Evolutionary conservation across 192 early-diverging fungal genomes (phyloP).

Genomic region (Coemansia sp.): DNA sequence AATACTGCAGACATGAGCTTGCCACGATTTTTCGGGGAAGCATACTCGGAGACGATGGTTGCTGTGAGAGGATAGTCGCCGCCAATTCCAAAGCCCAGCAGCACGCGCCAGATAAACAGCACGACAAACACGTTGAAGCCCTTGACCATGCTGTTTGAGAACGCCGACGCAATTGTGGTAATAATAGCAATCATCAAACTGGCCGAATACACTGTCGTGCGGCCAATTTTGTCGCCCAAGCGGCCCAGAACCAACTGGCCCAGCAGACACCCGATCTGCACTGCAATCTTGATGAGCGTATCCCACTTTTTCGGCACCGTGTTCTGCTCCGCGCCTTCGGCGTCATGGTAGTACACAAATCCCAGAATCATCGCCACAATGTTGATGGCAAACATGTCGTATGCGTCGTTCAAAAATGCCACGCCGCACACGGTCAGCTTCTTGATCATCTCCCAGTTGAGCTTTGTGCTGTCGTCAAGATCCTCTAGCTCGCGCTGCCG

Average conservation of each 20-base stretch:
- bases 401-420: conserved; percentile 91
- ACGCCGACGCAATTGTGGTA: conserved; percentile 76
- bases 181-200: conserved; percentile 90
- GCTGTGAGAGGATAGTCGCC: conserved; percentile 95
- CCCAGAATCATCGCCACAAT: conserved; percentile 85
- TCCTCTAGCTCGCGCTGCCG: conserved; percentile 48
- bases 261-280: conserved; percentile 85
- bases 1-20: conserved; percentile 89
- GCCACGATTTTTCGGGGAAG: conserved; percentile 75
- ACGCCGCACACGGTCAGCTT: conserved; percentile 72
- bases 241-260: conserved; percentile 90
- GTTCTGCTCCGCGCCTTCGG: conserved; percentile 40
- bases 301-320: conserved; percentile 71
- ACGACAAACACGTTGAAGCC: conserved; percentile 69
- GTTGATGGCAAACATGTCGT: conserved; percentile 93
- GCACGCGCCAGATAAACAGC: conserved; percentile 84
- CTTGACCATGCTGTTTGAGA: conserved; percentile 67
- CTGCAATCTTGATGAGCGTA: conserved; percentile 83
- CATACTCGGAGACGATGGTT: conserved; percentile 91
- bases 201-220: conserved; percentile 86
- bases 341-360: conserved; percentile 61
- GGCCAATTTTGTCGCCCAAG: conserved; percentile 85
- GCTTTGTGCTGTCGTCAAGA: conserved; percentile 62
- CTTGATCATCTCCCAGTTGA: conserved; percentile 72
- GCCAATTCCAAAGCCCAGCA: conserved; percentile 92